Evolutionary conservation across 2,329 filamentous ascomycete species (phyloP), one percentile per base, ranked within the genome.

Genomic region (Pseudovirgaria hyperparasitica): DNA sequence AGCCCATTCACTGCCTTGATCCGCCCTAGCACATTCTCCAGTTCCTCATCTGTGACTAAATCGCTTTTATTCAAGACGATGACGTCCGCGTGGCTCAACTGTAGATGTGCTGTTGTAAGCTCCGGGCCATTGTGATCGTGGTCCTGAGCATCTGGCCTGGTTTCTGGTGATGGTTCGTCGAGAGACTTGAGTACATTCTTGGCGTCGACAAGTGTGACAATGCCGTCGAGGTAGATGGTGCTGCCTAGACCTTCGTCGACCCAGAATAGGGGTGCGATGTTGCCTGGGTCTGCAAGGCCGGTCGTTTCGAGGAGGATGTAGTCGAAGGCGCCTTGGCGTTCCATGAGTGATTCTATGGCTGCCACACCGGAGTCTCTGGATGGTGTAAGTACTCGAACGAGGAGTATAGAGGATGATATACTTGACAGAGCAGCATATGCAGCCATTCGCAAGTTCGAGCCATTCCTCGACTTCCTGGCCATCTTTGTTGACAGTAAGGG

Each of bases 271-370:
- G 90, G 90, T 1, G 90, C 90, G 27, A 98, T 74, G 44, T 96
- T 96, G 2, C 90, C 90, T 0, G 90, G 90, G 46, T 98, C 87
- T 4, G 90, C 90, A 5, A 98, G 67, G 0, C 90, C 90, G 0
- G 90, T 96, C 0, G 90, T 98, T 54, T 98, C 90, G 1, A 98
- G 73, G 3, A 98, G 69, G 38, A 98, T 96, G 58, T 96, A 98
- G 59, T 98, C 90, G 48, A 98, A 98, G 4, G 77, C 76, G 26
- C 87, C 87, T 38, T 82, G 82, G 45, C 85, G 84, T 37, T 86
- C 82, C 82, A 98, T 96, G 3, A 98, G 63, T 2, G 82, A 82
- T 58, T 98, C 90, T 29, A 98, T 92, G 19, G 90, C 90, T 39
- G 82, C 82, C 19, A 98, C 87, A 9, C 90, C 90, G 1, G 79